Evolutionary conservation across 495 filamentous ascomycete genomes (phyloP).

Genomic region (Penicillium malachiteum): DNA sequence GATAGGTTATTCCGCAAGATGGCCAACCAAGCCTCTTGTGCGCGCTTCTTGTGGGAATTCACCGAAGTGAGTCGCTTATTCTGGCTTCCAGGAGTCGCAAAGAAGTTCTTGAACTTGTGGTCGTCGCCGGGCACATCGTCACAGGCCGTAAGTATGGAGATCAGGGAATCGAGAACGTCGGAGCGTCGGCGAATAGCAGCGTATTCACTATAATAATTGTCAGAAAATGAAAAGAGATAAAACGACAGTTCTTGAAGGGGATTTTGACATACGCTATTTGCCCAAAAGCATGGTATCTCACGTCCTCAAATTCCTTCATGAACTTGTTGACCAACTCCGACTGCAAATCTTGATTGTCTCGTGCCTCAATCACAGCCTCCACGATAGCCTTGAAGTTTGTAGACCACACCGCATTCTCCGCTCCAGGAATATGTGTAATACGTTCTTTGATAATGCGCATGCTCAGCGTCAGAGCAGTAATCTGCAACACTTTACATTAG

Average conservation of each 20-base stretch:
- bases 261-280: slow-evolving; percentile 59
- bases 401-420: slow-evolving; percentile 64
- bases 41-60: slow-evolving; percentile 50
- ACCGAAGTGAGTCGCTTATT: slow-evolving; percentile 47
- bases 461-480: slow-evolving; percentile 67
- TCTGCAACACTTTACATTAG: slow-evolving; percentile 29
- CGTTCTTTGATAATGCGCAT: slow-evolving; percentile 85
- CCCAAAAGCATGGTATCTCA: slow-evolving; percentile 76
- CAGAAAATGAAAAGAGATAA: neutral
- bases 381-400: slow-evolving; percentile 64
- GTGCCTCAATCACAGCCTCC: slow-evolving; percentile 56
- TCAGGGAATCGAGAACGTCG: slow-evolving; percentile 51
- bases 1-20: slow-evolving; percentile 65
- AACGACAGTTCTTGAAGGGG: too few relatives aligned
- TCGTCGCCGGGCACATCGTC: slow-evolving; percentile 60
- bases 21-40: slow-evolving; percentile 82
- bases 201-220: slow-evolving; percentile 27
- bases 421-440: slow-evolving; percentile 56
- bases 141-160: slow-evolving; percentile 64
- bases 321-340: slow-evolving; percentile 75
- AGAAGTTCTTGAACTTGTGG: slow-evolving; percentile 67
- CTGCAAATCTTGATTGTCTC: slow-evolving; percentile 54
- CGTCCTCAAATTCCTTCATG: slow-evolving; percentile 75
- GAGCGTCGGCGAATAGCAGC: slow-evolving; percentile 29
- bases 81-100: slow-evolving; percentile 64